Base-by-base conservation (phyloP, 495 filamentous ascomycete genomes). In the Cudoniella acicularis region DNA sequence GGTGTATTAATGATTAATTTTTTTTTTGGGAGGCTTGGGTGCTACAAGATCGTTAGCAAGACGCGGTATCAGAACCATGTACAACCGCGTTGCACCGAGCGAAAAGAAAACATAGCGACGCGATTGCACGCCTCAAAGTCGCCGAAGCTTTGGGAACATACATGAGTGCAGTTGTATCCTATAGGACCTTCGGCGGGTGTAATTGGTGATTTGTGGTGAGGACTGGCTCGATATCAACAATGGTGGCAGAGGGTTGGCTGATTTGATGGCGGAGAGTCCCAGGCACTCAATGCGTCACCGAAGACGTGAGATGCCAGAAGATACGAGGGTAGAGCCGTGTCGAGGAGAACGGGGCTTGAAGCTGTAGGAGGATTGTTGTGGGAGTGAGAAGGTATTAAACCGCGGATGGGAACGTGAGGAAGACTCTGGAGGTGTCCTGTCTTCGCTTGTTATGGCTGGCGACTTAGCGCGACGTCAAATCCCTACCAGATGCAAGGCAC, bases 381-480 rank as follows among this genome's bases (percentile, higher is more conserved):
- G 36, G 23, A 47, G 48, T 49, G 41, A 46, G 49, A 53, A 55
- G 64, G 56, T 42, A 16, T 41, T 43, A 52, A 53, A 10, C 41
- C 42, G 36, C 4, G 30, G 42, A 52, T 40, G 55, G 59, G 59
- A 25, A 49, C 54, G 49, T 54, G 50, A 50, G 49, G 57, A 30
- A 51, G 48, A 36, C n/a, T 50, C 20, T 27, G 24, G 22, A 58
- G 54, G 30, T 52, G 52, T 16, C 27, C 20, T 23, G 47, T 30
- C 36, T 54, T 67, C 60, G 64, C 56, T 64, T 64, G 65, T 64
- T 62, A 59, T 64, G 62, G 50, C 52, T 64, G 60, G 65, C 47
- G 54, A 56, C 49, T 57, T 66, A 58, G 62, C 62, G 65, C 55
- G 59, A 64, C 24, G 25, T 54, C 25, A 45, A 49, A 49, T 47